Conservation (phyloP, 305 asterid genomes). For the Fraxinus sp. region DNA sequence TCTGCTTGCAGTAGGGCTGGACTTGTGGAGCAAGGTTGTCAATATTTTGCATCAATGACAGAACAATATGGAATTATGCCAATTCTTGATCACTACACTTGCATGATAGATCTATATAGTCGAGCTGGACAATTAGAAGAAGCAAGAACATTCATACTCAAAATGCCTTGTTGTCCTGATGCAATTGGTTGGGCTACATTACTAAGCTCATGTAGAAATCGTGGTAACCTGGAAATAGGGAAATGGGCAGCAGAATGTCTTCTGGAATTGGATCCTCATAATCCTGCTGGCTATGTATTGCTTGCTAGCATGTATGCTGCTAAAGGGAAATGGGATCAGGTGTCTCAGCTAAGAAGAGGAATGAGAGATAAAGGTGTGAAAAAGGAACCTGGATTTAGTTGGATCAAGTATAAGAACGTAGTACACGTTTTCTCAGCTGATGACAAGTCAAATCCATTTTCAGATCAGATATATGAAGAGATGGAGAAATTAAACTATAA, state of each 20-base stretch:
- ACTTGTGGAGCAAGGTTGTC: constrained; percentile 60
- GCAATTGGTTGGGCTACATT: constrained; percentile 82
- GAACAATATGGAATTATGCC: constrained; percentile 55
- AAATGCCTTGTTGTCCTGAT: constrained; percentile 73
- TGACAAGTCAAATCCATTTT: constrained; percentile 71
- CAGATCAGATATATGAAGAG: constrained; percentile 60
- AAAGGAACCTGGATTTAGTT: constrained; percentile 88
- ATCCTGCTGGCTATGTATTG: constrained; percentile 78
- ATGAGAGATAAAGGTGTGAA: constrained; percentile 77
- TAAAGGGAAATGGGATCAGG: constrained; percentile 81
- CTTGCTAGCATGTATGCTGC: constrained; percentile 76
- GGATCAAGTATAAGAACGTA: constrained; percentile 87
- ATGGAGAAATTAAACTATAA: constrained; percentile 48
- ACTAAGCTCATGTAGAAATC: constrained; percentile 80
- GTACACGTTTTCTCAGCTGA: constrained; percentile 85
- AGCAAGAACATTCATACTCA: constrained; percentile 61
- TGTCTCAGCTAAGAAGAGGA: constrained; percentile 63
- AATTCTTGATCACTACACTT: constrained; percentile 73
- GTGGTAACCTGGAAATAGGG: constrained; percentile 70
- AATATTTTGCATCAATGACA: constrained; percentile 64
- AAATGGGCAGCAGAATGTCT: constrained; percentile 95
- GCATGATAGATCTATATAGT: constrained; percentile 81
- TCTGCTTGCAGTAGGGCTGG: constrained; percentile 92
- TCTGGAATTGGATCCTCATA: constrained; percentile 66
- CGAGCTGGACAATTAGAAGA: constrained; percentile 64